Evolutionary conservation across 1,139 yeast species (phyloP), one percentile per base, ranked within the genome.

Genomic region (Blastobotrys illinoisensis): DNA sequence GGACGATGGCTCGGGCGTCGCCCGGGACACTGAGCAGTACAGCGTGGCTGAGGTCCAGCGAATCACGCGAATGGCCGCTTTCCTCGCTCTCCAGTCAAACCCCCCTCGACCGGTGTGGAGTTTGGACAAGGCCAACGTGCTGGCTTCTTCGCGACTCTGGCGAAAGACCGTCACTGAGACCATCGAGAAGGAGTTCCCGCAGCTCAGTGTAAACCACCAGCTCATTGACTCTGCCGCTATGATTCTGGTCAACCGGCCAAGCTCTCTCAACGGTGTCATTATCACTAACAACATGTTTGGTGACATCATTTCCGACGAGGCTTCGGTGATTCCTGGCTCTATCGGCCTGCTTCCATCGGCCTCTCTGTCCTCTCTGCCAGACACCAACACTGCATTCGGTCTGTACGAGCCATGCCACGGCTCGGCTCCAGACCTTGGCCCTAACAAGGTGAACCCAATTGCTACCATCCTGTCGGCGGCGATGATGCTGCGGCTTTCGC

Each of bases 371-470:
- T 88, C 97, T 16, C 79, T 93, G 66, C 99, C 99, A 56, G 97
- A 91, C 71, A 83, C 91, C 49, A 91, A 91, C 78, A 77, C 80
- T 50, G 98, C 98, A 0, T 90, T 93, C 69, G 99, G 99, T 58
- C 79, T 93, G 60, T 93, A 93, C 71, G 99, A 93, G 75, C 99
- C 99, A 62, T 91, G 98, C 70, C 99, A 93, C 71, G 99, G 99
- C 49, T 86, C 97, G 47, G 99, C 99, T 24, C 99, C 99, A 47
- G 99, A 93, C 72, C 81, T 93, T 68, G 85, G 85, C 53, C 77
- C 76, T 58, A 88, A 89, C 70, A 86, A 88, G 75, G 99, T 90
- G 55, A 93, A 93, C 73, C 99, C 99, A 53, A 74, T 91, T 55
- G 99, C 97, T 51, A 88, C 97, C 28, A 91, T 93, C 64, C 79